phyloP scores from a whole-genome alignment of 768 basidiomycete genomes.

The Trametes elegans region DNA sequence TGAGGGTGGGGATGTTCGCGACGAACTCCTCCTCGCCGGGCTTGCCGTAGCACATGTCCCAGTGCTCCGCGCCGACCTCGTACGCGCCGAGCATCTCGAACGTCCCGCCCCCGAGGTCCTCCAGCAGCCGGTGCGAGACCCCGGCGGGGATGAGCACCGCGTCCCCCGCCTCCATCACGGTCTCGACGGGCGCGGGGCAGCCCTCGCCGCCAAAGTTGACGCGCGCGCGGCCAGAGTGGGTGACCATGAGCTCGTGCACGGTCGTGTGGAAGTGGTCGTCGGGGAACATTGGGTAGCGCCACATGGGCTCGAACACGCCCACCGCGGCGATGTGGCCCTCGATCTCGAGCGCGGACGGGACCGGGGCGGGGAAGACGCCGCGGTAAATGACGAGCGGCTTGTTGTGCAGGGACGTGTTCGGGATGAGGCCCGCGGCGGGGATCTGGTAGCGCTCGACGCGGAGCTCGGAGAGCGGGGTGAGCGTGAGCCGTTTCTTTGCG shows the following conservation, averaged over 20 bases:
- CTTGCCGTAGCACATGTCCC: conserved; percentile 42
- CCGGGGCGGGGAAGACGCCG: conserved; percentile 26
- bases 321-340: conserved; percentile 35
- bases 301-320: conserved; percentile 37
- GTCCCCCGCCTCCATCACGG: conserved; percentile 36
- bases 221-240: conserved; percentile 33
- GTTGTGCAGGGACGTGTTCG: conserved; percentile 37
- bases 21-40: conserved; percentile 30
- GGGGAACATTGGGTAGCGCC: conserved; percentile 43
- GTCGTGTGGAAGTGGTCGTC: conserved; percentile 43
- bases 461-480: conserved; percentile 27
- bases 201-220: conserved; percentile 42
- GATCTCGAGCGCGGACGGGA: conserved; percentile 25
- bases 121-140: conserved; percentile 37
- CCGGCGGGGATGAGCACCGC: conserved; percentile 42
- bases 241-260: conserved; percentile 40
- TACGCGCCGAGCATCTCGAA: conserved; percentile 45
- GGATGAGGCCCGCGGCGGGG: conserved; percentile 32
- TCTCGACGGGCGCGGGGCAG: conserved; percentile 32
- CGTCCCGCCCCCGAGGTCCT: conserved; percentile 27
- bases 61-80: conserved; percentile 31
- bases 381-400: conserved; percentile 40
- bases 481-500: conserved; percentile 6
- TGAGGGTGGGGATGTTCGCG: conserved; percentile 29
- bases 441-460: conserved; percentile 33